Evolutionary conservation across 768 basidiomycete genomes (phyloP).

Genomic region (Termitomyces sp.): DNA sequence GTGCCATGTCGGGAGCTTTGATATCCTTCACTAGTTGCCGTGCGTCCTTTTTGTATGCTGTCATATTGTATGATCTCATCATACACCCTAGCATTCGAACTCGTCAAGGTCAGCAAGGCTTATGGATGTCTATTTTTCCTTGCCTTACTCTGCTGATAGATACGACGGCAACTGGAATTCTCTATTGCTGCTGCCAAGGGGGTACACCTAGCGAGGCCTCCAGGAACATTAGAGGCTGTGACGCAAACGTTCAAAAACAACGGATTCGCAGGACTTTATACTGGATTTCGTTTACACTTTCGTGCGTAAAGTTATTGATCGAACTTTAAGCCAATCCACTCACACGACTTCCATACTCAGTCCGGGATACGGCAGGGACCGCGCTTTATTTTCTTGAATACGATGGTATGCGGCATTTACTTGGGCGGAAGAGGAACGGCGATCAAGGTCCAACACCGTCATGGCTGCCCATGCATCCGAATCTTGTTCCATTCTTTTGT

Average conservation of each 20-base stretch:
- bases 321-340: background rate
- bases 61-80: slow-evolving; percentile 1
- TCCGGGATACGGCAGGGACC: slow-evolving; percentile 87
- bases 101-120: slow-evolving; percentile 70
- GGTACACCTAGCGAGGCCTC: slow-evolving; percentile 63
- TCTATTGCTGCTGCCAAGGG: slow-evolving; percentile 83
- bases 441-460: slow-evolving; percentile 79
- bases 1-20: slow-evolving; percentile 82
- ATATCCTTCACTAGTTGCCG: slow-evolving; percentile 89
- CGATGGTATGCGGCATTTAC: slow-evolving; percentile 82
- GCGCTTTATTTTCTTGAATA: slow-evolving; percentile 93
- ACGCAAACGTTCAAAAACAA: slow-evolving; percentile 66
- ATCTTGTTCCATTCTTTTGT: slow-evolving; percentile 85
- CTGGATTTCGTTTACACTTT: slow-evolving; percentile 85
- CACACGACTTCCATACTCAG: slow-evolving; percentile 28
- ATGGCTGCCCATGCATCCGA: slow-evolving; percentile 79
- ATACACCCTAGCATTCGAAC: slow-evolving; percentile 69
- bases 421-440: slow-evolving; percentile 72
- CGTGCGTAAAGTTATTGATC: slow-evolving; percentile 35
- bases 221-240: slow-evolving; percentile 74
- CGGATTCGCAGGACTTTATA: slow-evolving; percentile 68
- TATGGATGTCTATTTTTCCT: slow-evolving; percentile 2
- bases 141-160: slow-evolving; percentile 35
- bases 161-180: slow-evolving; percentile 88
- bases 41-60: slow-evolving; percentile 36